Evolutionary conservation across 495 filamentous ascomycete species (phyloP).

Genomic region (Glonium stellatum): DNA sequence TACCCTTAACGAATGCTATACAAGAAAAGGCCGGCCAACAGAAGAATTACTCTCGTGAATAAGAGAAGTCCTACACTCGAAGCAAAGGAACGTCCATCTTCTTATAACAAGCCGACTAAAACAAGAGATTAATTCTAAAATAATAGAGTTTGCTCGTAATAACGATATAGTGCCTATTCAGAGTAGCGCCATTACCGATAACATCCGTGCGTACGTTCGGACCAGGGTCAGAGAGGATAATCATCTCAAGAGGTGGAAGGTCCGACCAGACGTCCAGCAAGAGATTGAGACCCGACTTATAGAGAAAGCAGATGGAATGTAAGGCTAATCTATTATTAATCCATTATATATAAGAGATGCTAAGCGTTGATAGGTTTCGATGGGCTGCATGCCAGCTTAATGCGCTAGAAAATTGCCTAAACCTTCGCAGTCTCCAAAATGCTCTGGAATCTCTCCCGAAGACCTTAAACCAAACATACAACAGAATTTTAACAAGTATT

Average conservation of each 20-base stretch:
- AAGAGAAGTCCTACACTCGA: conserved; percentile 9
- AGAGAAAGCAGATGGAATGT: conserved; percentile 8
- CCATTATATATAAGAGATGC: conserved; percentile 3
- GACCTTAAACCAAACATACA: conserved; percentile 39
- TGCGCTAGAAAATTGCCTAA: conserved; percentile 32
- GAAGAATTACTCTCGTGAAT: conserved; percentile 12
- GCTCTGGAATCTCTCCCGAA: conserved; percentile 34
- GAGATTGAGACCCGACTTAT: conserved; percentile 9
- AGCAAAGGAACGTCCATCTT: conserved; percentile 21
- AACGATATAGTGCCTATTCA: neutral
- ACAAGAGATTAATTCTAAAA: conserved; percentile 33
- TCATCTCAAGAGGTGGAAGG: conserved; percentile 1
- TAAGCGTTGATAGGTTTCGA: conserved; percentile 35
- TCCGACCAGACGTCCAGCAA: neutral
- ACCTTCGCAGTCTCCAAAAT: conserved; percentile 21
- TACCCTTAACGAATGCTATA: conserved; percentile 27
- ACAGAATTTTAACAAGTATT: conserved; percentile 35
- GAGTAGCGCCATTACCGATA: neutral
- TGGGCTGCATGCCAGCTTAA: conserved; percentile 41
- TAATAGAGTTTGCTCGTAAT: conserved; percentile 23
- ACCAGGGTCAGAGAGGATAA: neutral
- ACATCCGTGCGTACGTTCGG: conserved; percentile 5
- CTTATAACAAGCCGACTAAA: conserved; percentile 11
- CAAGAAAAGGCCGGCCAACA: neutral
- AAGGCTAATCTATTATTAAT: conserved; percentile 3